Conservation (phyloP, 2,329 filamentous ascomycete genomes). For the Dactylonectria estremocensis region DNA sequence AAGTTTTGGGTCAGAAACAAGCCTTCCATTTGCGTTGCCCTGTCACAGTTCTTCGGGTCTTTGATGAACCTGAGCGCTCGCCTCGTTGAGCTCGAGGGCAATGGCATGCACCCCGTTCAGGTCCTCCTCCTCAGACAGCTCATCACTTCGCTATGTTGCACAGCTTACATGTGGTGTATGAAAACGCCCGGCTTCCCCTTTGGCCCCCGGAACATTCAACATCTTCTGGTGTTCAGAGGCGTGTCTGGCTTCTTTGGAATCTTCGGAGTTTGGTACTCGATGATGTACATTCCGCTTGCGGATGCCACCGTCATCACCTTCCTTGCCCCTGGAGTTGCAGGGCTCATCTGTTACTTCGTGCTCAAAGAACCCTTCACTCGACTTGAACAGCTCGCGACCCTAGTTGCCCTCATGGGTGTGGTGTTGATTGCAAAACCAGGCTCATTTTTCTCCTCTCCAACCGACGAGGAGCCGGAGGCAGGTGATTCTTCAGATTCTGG, state of each 20-base stretch:
- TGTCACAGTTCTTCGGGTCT: constrained; percentile 85
- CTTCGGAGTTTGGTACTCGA: constrained; percentile 79
- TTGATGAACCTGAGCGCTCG: constrained; percentile 89
- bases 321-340: constrained; percentile 83
- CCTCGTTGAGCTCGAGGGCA: constrained; percentile 79
- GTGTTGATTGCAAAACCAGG: constrained; percentile 85
- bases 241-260: constrained; percentile 83
- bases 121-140: constrained; percentile 86
- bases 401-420: constrained; percentile 84
- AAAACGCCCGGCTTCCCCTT: constrained; percentile 79
- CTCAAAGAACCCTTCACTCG: constrained; percentile 84
- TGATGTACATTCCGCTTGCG: constrained; percentile 84
- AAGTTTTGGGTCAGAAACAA: constrained; percentile 76
- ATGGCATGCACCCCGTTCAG: constrained; percentile 86
- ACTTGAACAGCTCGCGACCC: constrained; percentile 81
- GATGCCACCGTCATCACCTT: constrained; percentile 95
- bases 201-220: constrained; percentile 76
- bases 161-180: constrained; percentile 81
- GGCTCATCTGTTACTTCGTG: constrained; percentile 84
- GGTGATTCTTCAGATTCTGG: constrained; percentile 33
- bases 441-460: constrained; percentile 63
- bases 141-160: constrained; percentile 78
- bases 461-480: constrained; percentile 39
- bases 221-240: constrained; percentile 78
- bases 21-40: constrained; percentile 79